Evolutionary conservation across 2,329 filamentous ascomycete genomes (phyloP), one percentile per base, ranked within the genome.

Genomic region (Colletotrichum sidae): DNA sequence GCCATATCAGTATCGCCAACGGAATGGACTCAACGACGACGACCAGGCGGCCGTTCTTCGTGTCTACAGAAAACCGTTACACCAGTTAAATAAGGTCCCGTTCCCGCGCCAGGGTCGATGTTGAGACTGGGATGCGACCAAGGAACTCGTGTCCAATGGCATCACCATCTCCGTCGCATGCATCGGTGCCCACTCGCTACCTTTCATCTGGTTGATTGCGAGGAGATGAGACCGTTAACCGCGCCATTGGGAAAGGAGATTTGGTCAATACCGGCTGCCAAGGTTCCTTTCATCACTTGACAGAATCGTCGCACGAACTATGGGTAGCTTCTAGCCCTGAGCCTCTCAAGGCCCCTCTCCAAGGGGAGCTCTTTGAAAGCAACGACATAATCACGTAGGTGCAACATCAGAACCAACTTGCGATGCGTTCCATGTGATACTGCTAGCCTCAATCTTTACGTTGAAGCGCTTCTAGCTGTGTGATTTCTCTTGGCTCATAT

Each of bases 71-170:
- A 41, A 46, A 49, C 51, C 57, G 57, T 65, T 52, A 34, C 62
- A 61, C 62, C 62, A 46, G 41, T 51, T n/a, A 52, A 65, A 46
- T n/a, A 41, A 62, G 50, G 50, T 37, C 61, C 56, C 62, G 51
- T 56, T 51, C 38, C 61, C 45, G 57, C 13, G 37, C 58, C 39
- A 52, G 52, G 42, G 56, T 60, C 39, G 44, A 55, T 46, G 8
- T 58, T 25, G 39, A 50, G 59, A 59, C 60, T 47, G 39, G 59
- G 59, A 65, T 61, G 59, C 39, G 42, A 42, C 53, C 47, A 55
- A 66, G 52, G 46, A 54, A 61, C 38, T 49, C 33, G 13, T 38
- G 42, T 42, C 34, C 49, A 46, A 63, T 15, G 63, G 39, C 42
- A 66, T 66, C 42, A 58, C 64, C 46, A 59, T 55, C 49, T 15